phyloP scores from a whole-genome alignment of 2,329 filamentous ascomycete species.

The Orbilia javanica region DNA sequence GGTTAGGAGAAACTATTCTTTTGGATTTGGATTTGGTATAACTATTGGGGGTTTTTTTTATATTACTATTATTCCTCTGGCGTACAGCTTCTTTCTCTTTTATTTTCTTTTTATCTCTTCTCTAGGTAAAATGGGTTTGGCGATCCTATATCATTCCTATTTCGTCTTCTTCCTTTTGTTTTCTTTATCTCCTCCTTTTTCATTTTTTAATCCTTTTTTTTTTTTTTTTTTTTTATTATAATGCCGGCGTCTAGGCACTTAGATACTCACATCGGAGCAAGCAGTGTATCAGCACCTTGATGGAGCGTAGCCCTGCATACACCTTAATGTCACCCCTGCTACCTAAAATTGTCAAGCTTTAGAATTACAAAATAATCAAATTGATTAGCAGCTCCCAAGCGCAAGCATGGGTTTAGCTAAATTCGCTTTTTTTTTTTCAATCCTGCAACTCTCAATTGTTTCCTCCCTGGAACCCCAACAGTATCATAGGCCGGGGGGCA shows the following conservation, averaged over 20 bases:
- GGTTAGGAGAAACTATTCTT: slow-evolving; percentile 6
- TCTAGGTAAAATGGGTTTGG: slow-evolving; percentile 13
- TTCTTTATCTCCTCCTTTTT: background rate
- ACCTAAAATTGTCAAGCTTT: background rate
- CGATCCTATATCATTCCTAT: slow-evolving; percentile 8
- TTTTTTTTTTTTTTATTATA: background rate
- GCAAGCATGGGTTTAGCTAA: background rate
- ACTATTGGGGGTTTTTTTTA: background rate
- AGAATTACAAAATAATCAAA: background rate
- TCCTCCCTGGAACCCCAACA: no score
- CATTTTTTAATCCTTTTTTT: background rate
- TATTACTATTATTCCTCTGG: slow-evolving; percentile 10
- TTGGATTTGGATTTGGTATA: background rate
- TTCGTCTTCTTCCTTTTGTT: background rate
- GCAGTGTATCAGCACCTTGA: slow-evolving; percentile 4
- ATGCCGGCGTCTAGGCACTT: slow-evolving; percentile 19
- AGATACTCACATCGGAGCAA: background rate
- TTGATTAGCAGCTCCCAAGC: background rate
- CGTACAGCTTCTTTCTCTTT: background rate
- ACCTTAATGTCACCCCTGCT: slow-evolving; percentile 3
- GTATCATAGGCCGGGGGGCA: no score
- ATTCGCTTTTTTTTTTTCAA: no score
- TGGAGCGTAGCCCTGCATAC: background rate
- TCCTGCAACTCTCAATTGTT: no score
- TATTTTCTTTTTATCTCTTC: background rate